phyloP scores from a whole-genome alignment of 208 protist species.

The Leishmania major region DNA sequence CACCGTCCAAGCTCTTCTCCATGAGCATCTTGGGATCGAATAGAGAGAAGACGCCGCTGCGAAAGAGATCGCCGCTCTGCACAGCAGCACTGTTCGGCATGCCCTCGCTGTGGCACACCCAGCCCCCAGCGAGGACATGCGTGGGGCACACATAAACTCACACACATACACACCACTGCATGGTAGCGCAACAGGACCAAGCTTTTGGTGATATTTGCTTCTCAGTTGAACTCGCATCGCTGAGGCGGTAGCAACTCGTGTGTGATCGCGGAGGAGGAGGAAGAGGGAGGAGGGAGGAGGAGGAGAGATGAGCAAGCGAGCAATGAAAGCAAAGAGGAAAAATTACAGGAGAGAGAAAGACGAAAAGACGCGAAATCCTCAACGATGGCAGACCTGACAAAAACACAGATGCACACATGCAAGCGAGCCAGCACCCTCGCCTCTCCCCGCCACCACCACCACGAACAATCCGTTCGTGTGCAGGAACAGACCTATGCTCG shows the following conservation, averaged over 20 bases:
- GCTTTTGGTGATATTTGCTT: not conserved
- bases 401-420: not conserved
- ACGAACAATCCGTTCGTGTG: not conserved
- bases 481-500: not conserved
- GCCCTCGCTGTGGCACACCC: not conserved
- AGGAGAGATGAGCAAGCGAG: not conserved
- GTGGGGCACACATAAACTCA: not conserved
- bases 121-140: not conserved
- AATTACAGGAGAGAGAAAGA: not conserved
- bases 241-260: not conserved
- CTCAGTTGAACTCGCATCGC: not conserved
- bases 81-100: not conserved
- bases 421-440: not conserved
- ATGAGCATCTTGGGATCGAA: not conserved
- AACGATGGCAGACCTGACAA: not conserved
- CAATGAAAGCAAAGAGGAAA: constrained; percentile 5
- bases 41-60: not conserved
- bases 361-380: not conserved
- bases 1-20: not conserved
- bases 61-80: not conserved
- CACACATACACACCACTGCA: not conserved
- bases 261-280: not conserved
- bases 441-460: not conserved
- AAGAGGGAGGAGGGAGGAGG: not conserved
- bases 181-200: not conserved